Evolutionary conservation across 352 stramenopile genomes (phyloP), one percentile per base, ranked within the genome.

Genomic region (Phytophthora aleatoria): DNA sequence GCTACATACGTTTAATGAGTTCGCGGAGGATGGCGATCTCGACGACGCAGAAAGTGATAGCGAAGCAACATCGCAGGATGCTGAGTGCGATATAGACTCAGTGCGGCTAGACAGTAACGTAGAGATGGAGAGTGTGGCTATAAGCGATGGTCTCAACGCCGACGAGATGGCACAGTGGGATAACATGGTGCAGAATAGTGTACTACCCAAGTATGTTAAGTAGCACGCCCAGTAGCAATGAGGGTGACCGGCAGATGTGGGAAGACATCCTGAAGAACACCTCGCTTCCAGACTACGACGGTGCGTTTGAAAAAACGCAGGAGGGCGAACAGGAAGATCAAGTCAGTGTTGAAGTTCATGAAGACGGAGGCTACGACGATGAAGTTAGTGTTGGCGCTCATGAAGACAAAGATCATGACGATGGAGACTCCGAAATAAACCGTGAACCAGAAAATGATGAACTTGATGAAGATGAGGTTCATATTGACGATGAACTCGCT

Each of bases 1-100:
- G 48, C 30, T 43, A 15, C 48, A 42, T 9, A 54, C 48, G 28
- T 43, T 42, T 43, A 2, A 28, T n/a, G 48, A 42, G 15, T 54
- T 43, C 15, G 6, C n/a, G 0, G 1, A n/a, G 7, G 30, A 31
- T 28, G 48, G 16, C 2, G 1, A 41, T 7, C 28, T 53, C 11
- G 33, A 45, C 33, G 50, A 43, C 11, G 31, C 0, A 30, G 47
- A 53, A 36, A 52, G 13, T 39, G 45, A 55, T n/a, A 20, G 11
- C 13, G 35, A 56, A 24, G 50, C 16, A 8, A 2, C 27, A 13
- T 53, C 28, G 5, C 47, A 41, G 11, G 13, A 27, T 4, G 47
- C 28, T 8, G 47, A 53, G 6, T 53, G 4, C 41, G 24, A 41
- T 24, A 15, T 6, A 12, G 45, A 38, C 2, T 52, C 30, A 3